phyloP scores from a whole-genome alignment of 495 filamentous ascomycete genomes.

The Friedmanniomyces endolithicus region DNA sequence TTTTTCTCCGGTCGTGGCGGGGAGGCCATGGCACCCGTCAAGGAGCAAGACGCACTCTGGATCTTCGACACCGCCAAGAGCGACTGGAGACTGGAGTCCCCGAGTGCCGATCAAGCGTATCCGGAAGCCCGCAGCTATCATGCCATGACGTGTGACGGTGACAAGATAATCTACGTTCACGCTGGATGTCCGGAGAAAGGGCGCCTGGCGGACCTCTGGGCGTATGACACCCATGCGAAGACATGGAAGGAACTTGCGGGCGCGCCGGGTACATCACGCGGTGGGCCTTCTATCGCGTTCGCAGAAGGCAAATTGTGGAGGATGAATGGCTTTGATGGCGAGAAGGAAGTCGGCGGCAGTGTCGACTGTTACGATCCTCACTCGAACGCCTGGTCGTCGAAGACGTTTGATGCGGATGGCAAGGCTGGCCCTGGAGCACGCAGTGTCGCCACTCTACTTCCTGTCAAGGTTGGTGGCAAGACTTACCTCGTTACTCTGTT shows the following conservation, averaged over 20 bases:
- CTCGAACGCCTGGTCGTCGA: conserved; percentile 34
- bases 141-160: conserved; percentile 34
- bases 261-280: conserved; percentile 48
- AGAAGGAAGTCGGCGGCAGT: conserved; percentile 48
- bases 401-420: conserved; percentile 37
- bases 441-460: conserved; percentile 37
- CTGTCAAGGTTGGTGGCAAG: conserved; percentile 40
- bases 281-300: conserved; percentile 51
- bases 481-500: conserved; percentile 53
- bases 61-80: conserved; percentile 29
- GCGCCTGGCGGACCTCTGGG: conserved; percentile 56
- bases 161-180: conserved; percentile 52
- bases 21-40: conserved; percentile 39
- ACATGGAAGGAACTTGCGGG: conserved; percentile 50
- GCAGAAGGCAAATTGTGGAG: conserved; percentile 48
- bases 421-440: conserved; percentile 27
- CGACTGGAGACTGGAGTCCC: conserved; percentile 26
- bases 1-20: conserved; percentile 47
- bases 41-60: conserved; percentile 42
- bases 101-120: conserved; percentile 15
- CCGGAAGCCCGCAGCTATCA: conserved; percentile 41
- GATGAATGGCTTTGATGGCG: conserved; percentile 62
- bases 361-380: conserved; percentile 44
- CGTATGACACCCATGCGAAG: conserved; percentile 46
- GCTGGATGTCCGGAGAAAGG: conserved; percentile 52